A percentile compares a stretch with the other conserved stretches of the same genome.
Conservation (phyloP, 192 early-diverging fungal species). For the Coemansia sp. region DNA sequence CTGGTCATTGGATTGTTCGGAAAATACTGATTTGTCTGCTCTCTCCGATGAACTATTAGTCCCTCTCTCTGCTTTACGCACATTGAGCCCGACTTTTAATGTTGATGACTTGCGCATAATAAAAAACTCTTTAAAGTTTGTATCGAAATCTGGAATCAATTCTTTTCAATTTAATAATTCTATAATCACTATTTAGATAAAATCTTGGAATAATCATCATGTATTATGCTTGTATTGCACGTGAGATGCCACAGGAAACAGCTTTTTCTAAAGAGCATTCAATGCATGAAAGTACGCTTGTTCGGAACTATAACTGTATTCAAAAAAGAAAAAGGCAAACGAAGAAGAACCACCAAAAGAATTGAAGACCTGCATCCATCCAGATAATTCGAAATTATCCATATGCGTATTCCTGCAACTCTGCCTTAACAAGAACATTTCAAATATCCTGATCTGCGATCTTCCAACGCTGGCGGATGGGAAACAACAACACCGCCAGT, state of each 20-base stretch:
- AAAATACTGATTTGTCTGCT: not conserved
- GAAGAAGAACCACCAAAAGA: conserved; percentile 7
- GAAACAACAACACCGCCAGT: conserved; percentile 28
- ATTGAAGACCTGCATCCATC: too few species aligned
- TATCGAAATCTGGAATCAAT: not conserved
- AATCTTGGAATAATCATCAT: not conserved
- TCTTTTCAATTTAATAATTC: too few species aligned
- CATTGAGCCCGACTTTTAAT: conserved; percentile 38
- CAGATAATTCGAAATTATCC: conserved; percentile 29
- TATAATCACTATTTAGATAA: not conserved
- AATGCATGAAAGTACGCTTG: too few species aligned
- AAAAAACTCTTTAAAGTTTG: conserved; percentile 54
- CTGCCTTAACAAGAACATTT: not conserved
- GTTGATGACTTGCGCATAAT: conserved; percentile 36
- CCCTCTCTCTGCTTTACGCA: conserved; percentile 21
- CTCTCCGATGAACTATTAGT: not conserved
- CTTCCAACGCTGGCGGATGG: conserved; percentile 11
- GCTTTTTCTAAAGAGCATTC: not conserved
- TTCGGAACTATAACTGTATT: not conserved
- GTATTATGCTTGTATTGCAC: not conserved
- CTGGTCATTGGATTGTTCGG: not conserved
- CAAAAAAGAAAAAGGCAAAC: conserved; percentile 32
- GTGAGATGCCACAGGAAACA: not conserved
- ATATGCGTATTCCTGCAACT: not conserved
- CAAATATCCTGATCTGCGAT: not conserved